A percentile compares a stretch with the other conserved stretches of the same genome.
phyloP scores from a whole-genome alignment of 2,329 filamentous ascomycete genomes.

The Colletotrichum coccodes region DNA sequence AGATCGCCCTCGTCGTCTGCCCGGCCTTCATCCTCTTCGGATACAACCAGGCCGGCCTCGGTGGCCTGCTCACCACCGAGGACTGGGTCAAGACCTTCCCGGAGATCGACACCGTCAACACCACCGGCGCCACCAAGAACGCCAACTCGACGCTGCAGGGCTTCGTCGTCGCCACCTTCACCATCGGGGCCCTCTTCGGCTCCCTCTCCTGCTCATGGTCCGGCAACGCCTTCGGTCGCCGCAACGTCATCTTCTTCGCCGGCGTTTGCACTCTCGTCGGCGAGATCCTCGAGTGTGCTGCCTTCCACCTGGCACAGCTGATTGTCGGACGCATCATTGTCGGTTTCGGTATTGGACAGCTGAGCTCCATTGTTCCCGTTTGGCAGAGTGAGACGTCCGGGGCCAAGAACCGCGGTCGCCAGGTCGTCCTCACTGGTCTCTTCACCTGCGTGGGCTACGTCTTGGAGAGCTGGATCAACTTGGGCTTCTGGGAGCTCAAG shows the following conservation, averaged over 20 bases:
- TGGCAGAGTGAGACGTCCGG: conserved; percentile 51
- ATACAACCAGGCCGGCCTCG: conserved; percentile 53
- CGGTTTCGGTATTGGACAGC: conserved; percentile 49
- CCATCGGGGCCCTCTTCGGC: conserved; percentile 49
- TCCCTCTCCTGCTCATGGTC: conserved; percentile 46
- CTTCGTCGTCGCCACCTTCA: conserved; percentile 48
- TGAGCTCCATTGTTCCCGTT: conserved; percentile 52
- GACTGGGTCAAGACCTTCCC: conserved; percentile 50
- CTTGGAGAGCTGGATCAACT: conserved; percentile 56
- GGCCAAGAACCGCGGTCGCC: conserved; percentile 53
- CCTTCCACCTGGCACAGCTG: conserved; percentile 52
- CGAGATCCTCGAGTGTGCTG: conserved; percentile 45
- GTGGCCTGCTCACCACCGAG: conserved; percentile 45
- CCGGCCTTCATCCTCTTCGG: conserved; percentile 55
- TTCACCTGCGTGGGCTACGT: conserved; percentile 38
- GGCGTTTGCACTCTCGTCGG: conserved; percentile 45
- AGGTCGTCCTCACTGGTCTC: conserved; percentile 47
- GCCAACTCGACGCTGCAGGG: conserved; percentile 49
- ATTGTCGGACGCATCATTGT: conserved; percentile 53
- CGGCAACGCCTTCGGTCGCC: conserved; percentile 47
- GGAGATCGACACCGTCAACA: conserved; percentile 49
- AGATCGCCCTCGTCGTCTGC: conserved; percentile 53
- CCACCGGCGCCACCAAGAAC: conserved; percentile 41
- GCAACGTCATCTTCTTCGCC: conserved; percentile 44
- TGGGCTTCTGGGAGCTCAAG: conserved; percentile 51